Base-by-base conservation (phyloP, 306 rosid genomes). In the Quercus rubra region DNA sequence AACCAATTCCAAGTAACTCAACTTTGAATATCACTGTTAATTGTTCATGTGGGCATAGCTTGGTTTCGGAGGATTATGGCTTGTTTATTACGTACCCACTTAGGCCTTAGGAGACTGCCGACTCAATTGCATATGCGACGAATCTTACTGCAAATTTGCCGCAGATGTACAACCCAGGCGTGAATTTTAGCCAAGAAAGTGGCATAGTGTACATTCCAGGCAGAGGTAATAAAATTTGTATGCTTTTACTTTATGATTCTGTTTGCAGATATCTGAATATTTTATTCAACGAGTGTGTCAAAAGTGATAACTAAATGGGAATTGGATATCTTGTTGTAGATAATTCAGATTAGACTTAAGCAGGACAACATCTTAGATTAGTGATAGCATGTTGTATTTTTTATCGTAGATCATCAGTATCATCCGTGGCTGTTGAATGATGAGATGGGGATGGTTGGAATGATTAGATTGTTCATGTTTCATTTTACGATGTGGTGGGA, bases 21-120 rank as follows among this genome's bases (percentile, higher is more conserved):
- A 5, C 7, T 92, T 43, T 43, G 51, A 87, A 85, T 68, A 97
- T 88, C 2, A 73, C 83, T 41, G 84, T 92, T 79, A 92, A 90
- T 38, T 94, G 97, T 83, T 82, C 91, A 0, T 94, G 97, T 77
- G 98, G 97, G 78, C 4, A 90, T 25, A 78, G 86, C 5, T 4
- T 30, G 0, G 78, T 94, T 85, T 86, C 93, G 0, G 56, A 74
- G 78, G 79, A 78, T 0, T 92, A 85, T 73, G 97, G 97, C 18
- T 77, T 90, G 94, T 94, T 94, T 68, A 63, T 86, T 61, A 90
- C 97, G 1, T 92, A 90, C 69, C 97, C 96, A 0, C 88, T 94
- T 70, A 74, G 86, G 51, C 18, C 46, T 5, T 81, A 38, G 13
- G 97, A 94, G 23, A 81, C 4, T 70, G 85, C 88, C 91, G 19